These are phyloP conservation scores for Colletotrichum cordylinicola DNA, from an alignment of 2,329 filamentous ascomycete genomes.

Conservation along the genomic window DNA sequence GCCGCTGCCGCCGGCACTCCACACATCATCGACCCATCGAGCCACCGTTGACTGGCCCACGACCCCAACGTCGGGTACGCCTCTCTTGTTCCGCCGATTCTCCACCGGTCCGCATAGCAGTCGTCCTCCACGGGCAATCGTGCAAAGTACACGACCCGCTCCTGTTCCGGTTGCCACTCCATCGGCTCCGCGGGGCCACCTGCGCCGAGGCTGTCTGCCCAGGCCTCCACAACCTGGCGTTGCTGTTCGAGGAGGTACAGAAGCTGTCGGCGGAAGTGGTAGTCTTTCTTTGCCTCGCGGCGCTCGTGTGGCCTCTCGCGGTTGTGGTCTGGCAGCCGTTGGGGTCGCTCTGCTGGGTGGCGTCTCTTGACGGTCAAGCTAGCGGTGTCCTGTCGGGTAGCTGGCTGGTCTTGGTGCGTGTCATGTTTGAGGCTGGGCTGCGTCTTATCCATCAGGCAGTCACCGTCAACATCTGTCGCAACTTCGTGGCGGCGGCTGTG, in stretches of 20 bases:
- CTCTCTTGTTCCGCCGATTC: neutral
- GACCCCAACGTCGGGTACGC: neutral
- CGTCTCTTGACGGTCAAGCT: neutral
- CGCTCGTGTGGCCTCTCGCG: neutral
- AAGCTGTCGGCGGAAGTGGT: constrained; percentile 3
- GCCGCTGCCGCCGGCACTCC: neutral
- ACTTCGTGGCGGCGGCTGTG: neutral
- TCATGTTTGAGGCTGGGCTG: neutral
- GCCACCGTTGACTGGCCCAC: neutral
- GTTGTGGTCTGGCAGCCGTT: neutral
- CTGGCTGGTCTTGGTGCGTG: neutral
- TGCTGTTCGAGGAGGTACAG: constrained; percentile 16
- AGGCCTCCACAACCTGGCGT: constrained; percentile 16
- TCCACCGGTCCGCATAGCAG: constrained; percentile 16
- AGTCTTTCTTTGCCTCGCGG: neutral
- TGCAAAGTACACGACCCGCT: constrained; percentile 21
- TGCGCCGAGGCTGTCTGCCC: constrained; percentile 24
- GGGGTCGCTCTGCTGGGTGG: neutral
- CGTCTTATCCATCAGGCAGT: constrained; percentile 4
- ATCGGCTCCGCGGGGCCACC: constrained; percentile 26
- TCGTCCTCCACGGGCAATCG: constrained; percentile 11
- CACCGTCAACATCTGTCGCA: constrained; percentile 3
- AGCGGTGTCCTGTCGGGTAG: neutral
- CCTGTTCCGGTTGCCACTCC: constrained; percentile 30
- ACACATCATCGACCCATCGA: neutral